Conservation (phyloP, 1,139 yeast species). For the Taphrina communis region DNA sequence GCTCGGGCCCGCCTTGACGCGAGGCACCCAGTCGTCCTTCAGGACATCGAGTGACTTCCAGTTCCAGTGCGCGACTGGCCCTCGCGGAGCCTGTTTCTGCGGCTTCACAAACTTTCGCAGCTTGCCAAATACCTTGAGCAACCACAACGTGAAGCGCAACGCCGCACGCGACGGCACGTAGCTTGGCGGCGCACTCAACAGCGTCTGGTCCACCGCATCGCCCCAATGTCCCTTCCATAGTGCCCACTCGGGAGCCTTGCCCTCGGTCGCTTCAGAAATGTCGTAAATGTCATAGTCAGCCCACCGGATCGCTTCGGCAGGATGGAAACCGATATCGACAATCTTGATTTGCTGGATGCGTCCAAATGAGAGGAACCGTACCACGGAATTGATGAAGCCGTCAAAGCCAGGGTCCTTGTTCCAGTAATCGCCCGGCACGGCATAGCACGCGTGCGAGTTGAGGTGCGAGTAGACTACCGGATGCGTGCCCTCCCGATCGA, state of each 20-base stretch:
- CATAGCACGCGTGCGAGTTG: constrained; percentile 30
- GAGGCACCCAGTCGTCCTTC: constrained; percentile 13
- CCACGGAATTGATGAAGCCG: constrained; percentile 22
- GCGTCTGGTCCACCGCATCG: constrained; percentile 22
- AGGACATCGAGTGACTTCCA: constrained; percentile 22
- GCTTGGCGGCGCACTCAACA: neutral
- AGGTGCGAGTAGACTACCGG: constrained; percentile 26
- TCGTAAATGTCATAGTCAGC: constrained; percentile 24
- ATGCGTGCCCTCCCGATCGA: constrained; percentile 15
- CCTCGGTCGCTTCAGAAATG: constrained; percentile 25
- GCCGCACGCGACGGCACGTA: constrained; percentile 18
- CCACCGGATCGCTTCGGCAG: constrained; percentile 25
- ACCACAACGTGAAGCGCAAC: constrained; percentile 15
- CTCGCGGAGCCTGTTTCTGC: constrained; percentile 21
- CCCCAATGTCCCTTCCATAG: constrained; percentile 32
- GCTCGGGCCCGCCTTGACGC: constrained; percentile 9
- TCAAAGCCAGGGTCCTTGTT: constrained; percentile 32
- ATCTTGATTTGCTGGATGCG: constrained; percentile 28
- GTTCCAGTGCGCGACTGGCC: constrained; percentile 25
- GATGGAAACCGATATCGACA: constrained; percentile 24
- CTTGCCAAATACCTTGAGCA: constrained; percentile 15
- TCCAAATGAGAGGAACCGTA: constrained; percentile 19
- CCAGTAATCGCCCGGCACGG: constrained; percentile 29
- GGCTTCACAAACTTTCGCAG: constrained; percentile 23
- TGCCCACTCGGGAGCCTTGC: constrained; percentile 19